A percentile compares a stretch with the other conserved stretches of the same genome.
Conservation (phyloP, 169 alveolate species). For the Cytauxzoon felis region DNA sequence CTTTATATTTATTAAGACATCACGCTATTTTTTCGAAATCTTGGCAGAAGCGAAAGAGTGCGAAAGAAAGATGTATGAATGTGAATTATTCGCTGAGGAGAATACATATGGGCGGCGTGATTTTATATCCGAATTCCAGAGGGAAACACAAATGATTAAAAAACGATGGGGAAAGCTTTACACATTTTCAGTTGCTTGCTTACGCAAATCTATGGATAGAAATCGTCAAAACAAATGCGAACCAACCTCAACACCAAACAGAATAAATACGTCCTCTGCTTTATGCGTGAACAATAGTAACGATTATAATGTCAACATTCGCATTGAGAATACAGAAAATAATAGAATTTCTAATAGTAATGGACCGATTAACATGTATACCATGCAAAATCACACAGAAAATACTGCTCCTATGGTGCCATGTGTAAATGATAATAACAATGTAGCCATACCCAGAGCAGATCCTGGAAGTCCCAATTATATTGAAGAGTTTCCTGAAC, state of each 20-base stretch:
- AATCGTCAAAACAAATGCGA: conserved; percentile 2
- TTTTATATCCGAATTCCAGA: conserved; percentile 45
- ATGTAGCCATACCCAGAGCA: too few species aligned
- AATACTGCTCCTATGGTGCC: conserved; percentile 9
- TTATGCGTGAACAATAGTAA: not conserved
- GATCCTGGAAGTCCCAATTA: conserved; percentile 13
- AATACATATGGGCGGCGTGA: conserved; percentile 52
- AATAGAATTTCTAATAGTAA: not conserved
- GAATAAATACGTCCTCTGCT: not conserved
- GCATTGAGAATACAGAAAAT: not conserved
- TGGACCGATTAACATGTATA: not conserved
- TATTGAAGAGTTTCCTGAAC: conserved; percentile 7
- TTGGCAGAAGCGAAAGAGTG: conserved; percentile 65
- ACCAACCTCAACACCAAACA: conserved; percentile 11
- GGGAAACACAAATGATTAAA: conserved; percentile 30
- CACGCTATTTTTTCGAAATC: conserved; percentile 59
- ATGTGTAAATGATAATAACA: not conserved
- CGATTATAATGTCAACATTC: not conserved
- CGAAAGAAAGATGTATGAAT: conserved; percentile 58
- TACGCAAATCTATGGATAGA: conserved; percentile 9
- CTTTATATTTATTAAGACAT: not conserved
- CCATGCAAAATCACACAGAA: not conserved
- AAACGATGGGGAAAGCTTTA: conserved; percentile 35
- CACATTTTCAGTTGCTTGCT: conserved; percentile 28
- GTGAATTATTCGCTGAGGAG: conserved; percentile 60